These are phyloP conservation scores for Pleomassaria siparia DNA, from an alignment of 2,329 filamentous ascomycete species.

Conservation along the genomic window DNA sequence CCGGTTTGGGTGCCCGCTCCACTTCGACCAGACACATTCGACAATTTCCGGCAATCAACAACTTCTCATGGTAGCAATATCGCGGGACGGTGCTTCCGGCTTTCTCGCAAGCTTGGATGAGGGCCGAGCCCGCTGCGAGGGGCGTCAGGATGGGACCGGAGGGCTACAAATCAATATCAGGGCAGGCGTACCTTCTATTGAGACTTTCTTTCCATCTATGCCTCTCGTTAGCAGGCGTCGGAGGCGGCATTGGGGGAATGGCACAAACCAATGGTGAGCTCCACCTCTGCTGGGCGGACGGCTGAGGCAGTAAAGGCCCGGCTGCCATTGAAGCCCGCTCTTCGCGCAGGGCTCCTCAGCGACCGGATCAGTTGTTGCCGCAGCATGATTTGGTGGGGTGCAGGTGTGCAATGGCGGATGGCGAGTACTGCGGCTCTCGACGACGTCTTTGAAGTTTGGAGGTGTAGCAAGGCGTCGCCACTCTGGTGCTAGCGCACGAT, in stretches of 20 bases:
- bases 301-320: conserved; percentile 81
- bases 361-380: conserved; percentile 66
- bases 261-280: conserved; percentile 86
- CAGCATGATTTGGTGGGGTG: conserved; percentile 59
- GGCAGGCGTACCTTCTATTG: conserved; percentile 77
- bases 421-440: conserved; percentile 24
- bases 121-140: conserved; percentile 79
- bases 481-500: background rate
- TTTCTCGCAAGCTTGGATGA: conserved; percentile 99
- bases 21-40: conserved; percentile 99
- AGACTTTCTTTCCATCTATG: conserved; percentile 95
- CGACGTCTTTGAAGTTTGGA: conserved; percentile 22
- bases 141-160: conserved; percentile 28
- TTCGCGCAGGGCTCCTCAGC: conserved; percentile 58
- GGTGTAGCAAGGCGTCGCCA: conserved; percentile 2
- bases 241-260: conserved; percentile 23
- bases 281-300: conserved; percentile 83
- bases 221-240: conserved; percentile 37
- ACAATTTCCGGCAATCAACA: conserved; percentile 99
- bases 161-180: conserved; percentile 13
- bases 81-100: conserved; percentile 87
- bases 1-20: conserved; percentile 91
- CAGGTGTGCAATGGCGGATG: conserved; percentile 33
- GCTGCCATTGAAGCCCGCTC: conserved; percentile 59
- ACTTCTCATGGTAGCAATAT: conserved; percentile 99